Percentiles rank a stretch among this genome's conserved stretches.
Evolutionary conservation across 2,329 filamentous ascomycete species (phyloP).

Genomic region (Penicillium sp.): DNA sequence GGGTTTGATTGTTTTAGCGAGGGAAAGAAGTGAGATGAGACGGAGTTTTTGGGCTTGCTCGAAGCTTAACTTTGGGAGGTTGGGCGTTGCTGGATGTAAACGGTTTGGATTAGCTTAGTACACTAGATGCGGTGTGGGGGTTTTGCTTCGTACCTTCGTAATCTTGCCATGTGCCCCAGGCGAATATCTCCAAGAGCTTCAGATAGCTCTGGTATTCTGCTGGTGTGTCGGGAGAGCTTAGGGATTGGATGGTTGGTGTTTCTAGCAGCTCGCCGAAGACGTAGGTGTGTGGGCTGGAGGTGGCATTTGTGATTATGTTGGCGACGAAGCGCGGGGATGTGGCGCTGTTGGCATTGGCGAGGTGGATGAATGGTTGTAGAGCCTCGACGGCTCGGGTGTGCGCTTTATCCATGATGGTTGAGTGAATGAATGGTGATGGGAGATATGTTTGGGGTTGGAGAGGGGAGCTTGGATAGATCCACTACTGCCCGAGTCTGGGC

Average conservation of each 20-base stretch:
- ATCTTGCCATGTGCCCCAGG: slow-evolving; percentile 81
- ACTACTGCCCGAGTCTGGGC: neutral
- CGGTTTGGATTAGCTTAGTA: slow-evolving; percentile 31
- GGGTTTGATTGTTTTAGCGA: slow-evolving; percentile 65
- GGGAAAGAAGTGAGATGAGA: slow-evolving; percentile 81
- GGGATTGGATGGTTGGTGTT: slow-evolving; percentile 72
- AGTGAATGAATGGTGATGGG: neutral
- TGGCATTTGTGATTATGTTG: slow-evolving; percentile 83
- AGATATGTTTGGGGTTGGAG: neutral
- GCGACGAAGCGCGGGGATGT: slow-evolving; percentile 76
- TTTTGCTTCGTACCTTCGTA: slow-evolving; percentile 60
- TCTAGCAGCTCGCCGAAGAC: slow-evolving; percentile 93
- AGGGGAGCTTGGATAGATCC: slow-evolving; percentile 1
- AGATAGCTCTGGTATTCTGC: slow-evolving; percentile 65
- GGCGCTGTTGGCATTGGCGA: slow-evolving; percentile 74
- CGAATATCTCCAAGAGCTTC: slow-evolving; percentile 80
- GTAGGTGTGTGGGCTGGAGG: slow-evolving; percentile 84
- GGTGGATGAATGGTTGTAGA: slow-evolving; percentile 80
- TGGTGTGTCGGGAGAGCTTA: slow-evolving; percentile 55
- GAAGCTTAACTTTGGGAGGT: slow-evolving; percentile 69
- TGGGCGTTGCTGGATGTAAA: slow-evolving; percentile 30
- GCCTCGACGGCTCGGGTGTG: slow-evolving; percentile 58
- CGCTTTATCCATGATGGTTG: slow-evolving; percentile 44
- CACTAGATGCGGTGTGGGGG: no score
- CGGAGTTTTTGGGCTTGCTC: slow-evolving; percentile 81